Evolutionary conservation across 2,329 filamentous ascomycete genomes (phyloP), one percentile per base, ranked within the genome.

Genomic region (Bipolaris zeicola): DNA sequence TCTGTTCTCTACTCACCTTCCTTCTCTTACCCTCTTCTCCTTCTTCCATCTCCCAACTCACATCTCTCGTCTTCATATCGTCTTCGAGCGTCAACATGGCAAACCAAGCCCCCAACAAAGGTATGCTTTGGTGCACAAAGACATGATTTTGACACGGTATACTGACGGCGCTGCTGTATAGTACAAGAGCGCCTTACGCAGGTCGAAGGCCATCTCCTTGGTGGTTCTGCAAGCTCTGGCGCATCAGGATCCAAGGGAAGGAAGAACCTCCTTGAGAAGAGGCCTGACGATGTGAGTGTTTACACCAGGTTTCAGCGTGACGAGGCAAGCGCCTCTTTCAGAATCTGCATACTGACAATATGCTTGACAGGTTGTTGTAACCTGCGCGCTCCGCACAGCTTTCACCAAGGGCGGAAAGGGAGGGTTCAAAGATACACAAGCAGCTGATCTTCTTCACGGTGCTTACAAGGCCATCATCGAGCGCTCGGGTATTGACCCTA

Each of bases 331-430:
- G 22, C 20, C 6, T 24, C 34, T 20, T 8, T 14, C 22, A 37
- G 8, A 11, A 18, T 41, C 7, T 10, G 10, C 26, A 51, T 36
- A 53, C 63, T 58, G 18, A 60, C 47, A 14, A 7, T 6, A 26
- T 31, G 11, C 13, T 39, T 33, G 22, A 10, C 47, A 78, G 73
- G 87, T 98, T 65, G 95, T 99, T 71, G 87, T 99, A 61, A 98
- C 95, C 61, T 91, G 90, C 66, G 91, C 90, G 67, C 90, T 97
- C 72, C 92, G 95, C 70, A 96, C 92, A 14, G 87, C 95, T 70
- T 88, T 98, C 78, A 96, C 92, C 65, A 96, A 92, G 79, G 94
- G 92, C 67, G 92, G 93, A 71, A 93, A 92, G 80, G 95, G 95
- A 66, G 89, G 87, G 47, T 95, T 99, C 84, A 98, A 98, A 82